phyloP scores from a whole-genome alignment of 495 filamentous ascomycete genomes.

The Pyrenopolyporus hunteri region DNA sequence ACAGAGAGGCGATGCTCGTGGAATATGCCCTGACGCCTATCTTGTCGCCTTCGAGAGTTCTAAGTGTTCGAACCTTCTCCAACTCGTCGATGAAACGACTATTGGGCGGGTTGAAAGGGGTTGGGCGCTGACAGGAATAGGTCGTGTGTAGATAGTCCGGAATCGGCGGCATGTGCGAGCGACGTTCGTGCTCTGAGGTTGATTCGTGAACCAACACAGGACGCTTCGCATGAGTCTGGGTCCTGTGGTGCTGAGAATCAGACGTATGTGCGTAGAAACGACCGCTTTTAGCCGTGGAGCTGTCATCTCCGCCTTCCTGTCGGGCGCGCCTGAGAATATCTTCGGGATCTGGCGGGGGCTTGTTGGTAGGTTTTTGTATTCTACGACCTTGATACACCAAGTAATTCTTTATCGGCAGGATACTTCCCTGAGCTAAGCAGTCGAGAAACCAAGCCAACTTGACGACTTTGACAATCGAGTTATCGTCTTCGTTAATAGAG shows the following conservation, averaged over 20 bases:
- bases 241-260: slow-evolving; percentile 19
- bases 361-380: slow-evolving; percentile 18
- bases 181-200: slow-evolving; percentile 72
- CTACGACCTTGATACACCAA: slow-evolving; percentile 68
- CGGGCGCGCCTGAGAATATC: slow-evolving; percentile 44
- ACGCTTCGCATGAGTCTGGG: slow-evolving; percentile 42
- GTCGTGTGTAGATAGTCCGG: slow-evolving; percentile 75
- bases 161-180: slow-evolving; percentile 55
- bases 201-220: slow-evolving; percentile 64
- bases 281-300: neutral
- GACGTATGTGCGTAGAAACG: neutral
- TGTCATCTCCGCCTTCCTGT: slow-evolving; percentile 36
- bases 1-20: slow-evolving; percentile 79
- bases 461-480: slow-evolving; percentile 66
- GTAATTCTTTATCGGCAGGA: slow-evolving; percentile 67
- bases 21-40: slow-evolving; percentile 89
- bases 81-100: slow-evolving; percentile 76
- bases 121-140: slow-evolving; percentile 83
- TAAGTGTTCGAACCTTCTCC: slow-evolving; percentile 72
- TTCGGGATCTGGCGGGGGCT: slow-evolving; percentile 23
- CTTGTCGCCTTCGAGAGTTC: slow-evolving; percentile 72
- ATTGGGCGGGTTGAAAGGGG: slow-evolving; percentile 74
- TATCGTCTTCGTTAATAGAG: slow-evolving; percentile 6
- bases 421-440: slow-evolving; percentile 57
- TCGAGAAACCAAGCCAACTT: slow-evolving; percentile 77